Base-by-base conservation (phyloP, 2,329 filamentous ascomycete genomes). In the Lojkania enalia region DNA sequence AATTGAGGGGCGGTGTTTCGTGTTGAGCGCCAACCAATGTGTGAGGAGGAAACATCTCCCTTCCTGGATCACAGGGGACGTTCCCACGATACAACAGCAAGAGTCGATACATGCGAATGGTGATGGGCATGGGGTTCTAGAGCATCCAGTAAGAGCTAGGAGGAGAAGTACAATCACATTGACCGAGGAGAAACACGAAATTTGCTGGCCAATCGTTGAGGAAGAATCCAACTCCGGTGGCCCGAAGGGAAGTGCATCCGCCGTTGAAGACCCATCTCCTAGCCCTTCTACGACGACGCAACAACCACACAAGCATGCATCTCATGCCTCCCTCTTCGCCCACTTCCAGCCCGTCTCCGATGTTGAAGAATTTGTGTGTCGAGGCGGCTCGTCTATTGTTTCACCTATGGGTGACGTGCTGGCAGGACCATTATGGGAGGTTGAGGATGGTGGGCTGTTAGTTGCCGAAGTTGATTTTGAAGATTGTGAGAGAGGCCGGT, bases 1-100 rank as follows among this genome's bases (percentile, higher is more conserved):
- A 2, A 78, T 82, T 41, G 92, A 97, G 69, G 88, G 90, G 0
- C 79, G 91, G 15, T 88, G 88, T 56, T 91, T 95, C 56, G 90
- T 96, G 14, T 74, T 96, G 3, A 90, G 83, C 61, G 84, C 88
- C 33, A 96, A 96, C 67, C 91, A 95, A 76, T 91, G 87, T 62
- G 79, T 88, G 3, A 80, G 77, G 50, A 76, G 73, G 52, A 78
- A 75, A 35, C 72, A 84, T 48, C 63, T 85, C 2, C 83, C 82
- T 0, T 64, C 60, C 4, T 85, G 81, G 82, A 78, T 86, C 20
- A 75, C 51, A 12, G 54, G 54, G 1, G 45, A 27, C 5, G 52
- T 45, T 6, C 9, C 11, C 6, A 12, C 30, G 38, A 49, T 39
- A 14, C 33, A 37, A 6, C 37, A 38, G 4, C 35, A 49, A 19